Conservation (phyloP, 2,329 filamentous ascomycete genomes). For the Rugonectria rugulosa region DNA sequence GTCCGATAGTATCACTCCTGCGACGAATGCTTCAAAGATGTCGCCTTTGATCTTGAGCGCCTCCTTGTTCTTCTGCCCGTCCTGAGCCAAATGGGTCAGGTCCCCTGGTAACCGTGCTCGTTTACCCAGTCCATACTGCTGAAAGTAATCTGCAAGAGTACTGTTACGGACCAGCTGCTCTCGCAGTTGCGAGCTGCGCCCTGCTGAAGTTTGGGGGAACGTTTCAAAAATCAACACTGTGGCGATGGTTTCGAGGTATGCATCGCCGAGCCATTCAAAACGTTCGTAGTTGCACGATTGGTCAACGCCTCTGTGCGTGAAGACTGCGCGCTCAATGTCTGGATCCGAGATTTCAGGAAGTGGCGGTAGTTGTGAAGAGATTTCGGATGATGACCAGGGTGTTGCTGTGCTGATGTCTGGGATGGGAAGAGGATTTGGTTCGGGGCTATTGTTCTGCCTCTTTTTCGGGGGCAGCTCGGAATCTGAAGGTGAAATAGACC, state of each 20-base stretch:
- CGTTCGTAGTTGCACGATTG: conserved; percentile 69
- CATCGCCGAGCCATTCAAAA: conserved; percentile 89
- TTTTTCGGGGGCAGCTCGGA: conserved; percentile 26
- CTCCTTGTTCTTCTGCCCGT: conserved; percentile 55
- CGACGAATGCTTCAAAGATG: conserved; percentile 90
- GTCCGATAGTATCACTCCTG: conserved; percentile 76
- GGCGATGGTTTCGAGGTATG: conserved; percentile 81
- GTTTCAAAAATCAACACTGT: conserved; percentile 77
- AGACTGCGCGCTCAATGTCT: conserved; percentile 66
- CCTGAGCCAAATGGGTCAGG: conserved; percentile 39
- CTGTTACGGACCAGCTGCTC: conserved; percentile 84
- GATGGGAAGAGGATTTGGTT: conserved; percentile 15
- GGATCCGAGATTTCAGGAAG: conserved; percentile 69
- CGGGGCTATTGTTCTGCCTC: conserved; percentile 24
- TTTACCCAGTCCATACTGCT: conserved; percentile 74
- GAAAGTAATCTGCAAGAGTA: conserved; percentile 74
- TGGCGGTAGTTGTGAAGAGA: conserved; percentile 58
- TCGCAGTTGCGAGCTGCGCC: conserved; percentile 76
- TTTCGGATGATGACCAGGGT: conserved; percentile 60
- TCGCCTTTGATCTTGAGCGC: conserved; percentile 81
- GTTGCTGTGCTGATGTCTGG: conserved; percentile 27
- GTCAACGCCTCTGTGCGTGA: conserved; percentile 68
- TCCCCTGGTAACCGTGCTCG: conserved; percentile 64
- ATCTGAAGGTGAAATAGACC: conserved; percentile 6
- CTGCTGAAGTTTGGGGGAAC: conserved; percentile 70